These are phyloP conservation scores for Amanita jacksonii DNA, from an alignment of 768 basidiomycete species.

Conservation along the genomic window DNA sequence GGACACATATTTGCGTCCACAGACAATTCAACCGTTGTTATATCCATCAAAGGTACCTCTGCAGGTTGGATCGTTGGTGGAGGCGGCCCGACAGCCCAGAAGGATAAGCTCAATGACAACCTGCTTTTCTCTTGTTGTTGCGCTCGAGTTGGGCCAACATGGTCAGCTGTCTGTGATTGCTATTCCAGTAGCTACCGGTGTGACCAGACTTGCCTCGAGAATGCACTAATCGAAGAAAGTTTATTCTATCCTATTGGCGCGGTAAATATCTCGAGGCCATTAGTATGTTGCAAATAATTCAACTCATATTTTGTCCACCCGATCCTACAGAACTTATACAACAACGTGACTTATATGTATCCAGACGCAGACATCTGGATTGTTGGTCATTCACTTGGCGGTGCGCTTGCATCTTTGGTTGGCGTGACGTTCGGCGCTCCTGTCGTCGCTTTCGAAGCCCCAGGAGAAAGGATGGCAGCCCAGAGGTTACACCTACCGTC, in stretches of 20 bases:
- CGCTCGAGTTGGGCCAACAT: constrained; percentile 88
- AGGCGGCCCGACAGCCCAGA: constrained; percentile 75
- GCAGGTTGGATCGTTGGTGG: constrained; percentile 56
- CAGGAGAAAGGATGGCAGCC: constrained; percentile 63
- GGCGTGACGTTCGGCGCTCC: constrained; percentile 90
- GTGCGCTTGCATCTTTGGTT: constrained; percentile 73
- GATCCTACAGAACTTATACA: constrained; percentile 68
- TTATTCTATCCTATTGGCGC: constrained; percentile 83
- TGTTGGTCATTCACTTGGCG: constrained; percentile 76
- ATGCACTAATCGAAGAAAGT: constrained; percentile 67
- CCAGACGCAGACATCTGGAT: constrained; percentile 88
- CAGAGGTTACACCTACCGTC: constrained; percentile 77
- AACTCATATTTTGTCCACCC: constrained; percentile 1
- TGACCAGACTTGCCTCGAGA: constrained; percentile 72
- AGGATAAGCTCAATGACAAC: constrained; percentile 94
- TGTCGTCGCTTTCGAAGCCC: constrained; percentile 84
- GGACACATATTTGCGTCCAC: constrained; percentile 85
- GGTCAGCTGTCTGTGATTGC: constrained; percentile 90
- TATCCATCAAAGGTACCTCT: constrained; percentile 92
- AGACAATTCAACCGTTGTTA: constrained; percentile 78
- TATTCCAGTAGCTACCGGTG: constrained; percentile 69
- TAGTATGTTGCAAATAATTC: not conserved
- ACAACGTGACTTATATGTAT: constrained; percentile 87
- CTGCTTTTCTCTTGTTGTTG: constrained; percentile 96
- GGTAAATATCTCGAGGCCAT: constrained; percentile 35